Conservation (phyloP, 2,329 filamentous ascomycete species). For the Trichoderma simmonsii region DNA sequence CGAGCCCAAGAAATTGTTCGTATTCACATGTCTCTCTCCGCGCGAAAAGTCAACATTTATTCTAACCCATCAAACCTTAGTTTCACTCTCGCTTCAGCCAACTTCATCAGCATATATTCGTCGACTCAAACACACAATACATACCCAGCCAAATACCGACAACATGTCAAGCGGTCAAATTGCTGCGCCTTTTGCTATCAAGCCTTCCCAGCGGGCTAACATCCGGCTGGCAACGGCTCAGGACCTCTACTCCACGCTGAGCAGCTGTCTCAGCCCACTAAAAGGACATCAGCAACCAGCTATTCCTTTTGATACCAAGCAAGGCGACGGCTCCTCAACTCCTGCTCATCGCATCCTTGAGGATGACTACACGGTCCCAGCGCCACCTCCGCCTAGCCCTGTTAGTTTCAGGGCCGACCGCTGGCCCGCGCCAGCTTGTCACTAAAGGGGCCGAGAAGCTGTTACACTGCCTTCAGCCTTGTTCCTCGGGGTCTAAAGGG, state of each 20-base stretch:
- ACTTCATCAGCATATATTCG: background rate
- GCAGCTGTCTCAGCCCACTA: conserved; percentile 22
- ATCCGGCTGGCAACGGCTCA: conserved; percentile 40
- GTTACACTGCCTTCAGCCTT: conserved; percentile 17
- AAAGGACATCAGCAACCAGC: conserved; percentile 6
- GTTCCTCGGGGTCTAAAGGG: background rate
- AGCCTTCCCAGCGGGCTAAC: conserved; percentile 44
- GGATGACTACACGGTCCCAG: conserved; percentile 62
- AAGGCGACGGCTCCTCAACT: conserved; percentile 40
- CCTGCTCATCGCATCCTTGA: conserved; percentile 52
- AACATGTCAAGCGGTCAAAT: conserved; percentile 37
- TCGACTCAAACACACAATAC: background rate
- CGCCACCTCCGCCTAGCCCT: conserved; percentile 61
- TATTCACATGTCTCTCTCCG: background rate
- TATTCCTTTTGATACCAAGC: conserved; percentile 30
- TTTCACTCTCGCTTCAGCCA: background rate
- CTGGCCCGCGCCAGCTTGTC: conserved; percentile 44
- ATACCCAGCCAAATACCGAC: conserved; percentile 8
- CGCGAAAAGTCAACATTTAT: background rate
- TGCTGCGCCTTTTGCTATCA: conserved; percentile 46
- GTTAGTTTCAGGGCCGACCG: conserved; percentile 58
- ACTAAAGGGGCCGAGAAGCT: conserved; percentile 22
- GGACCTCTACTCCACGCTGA: conserved; percentile 54
- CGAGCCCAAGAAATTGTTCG: background rate
- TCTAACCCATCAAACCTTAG: background rate